These are phyloP conservation scores for Mucor lusitanicus DNA, from an alignment of 371 early-diverging fungal species.

Conservation along the genomic window DNA sequence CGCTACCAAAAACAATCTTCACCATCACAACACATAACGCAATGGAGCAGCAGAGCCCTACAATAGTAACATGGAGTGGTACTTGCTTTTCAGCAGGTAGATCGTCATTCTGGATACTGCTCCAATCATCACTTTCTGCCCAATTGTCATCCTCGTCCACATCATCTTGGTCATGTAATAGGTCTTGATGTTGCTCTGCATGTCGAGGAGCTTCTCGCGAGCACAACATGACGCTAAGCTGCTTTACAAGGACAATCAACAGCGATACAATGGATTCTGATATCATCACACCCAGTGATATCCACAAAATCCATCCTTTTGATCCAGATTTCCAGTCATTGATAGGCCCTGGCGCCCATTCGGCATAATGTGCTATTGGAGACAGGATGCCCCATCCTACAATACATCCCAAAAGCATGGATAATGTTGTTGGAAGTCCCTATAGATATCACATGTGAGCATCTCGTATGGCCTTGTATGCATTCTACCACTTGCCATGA, in stretches of 20 bases:
- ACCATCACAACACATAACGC: slow-evolving; percentile 59
- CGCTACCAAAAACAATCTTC: slow-evolving; percentile 53
- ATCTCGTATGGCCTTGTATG: too few relatives aligned
- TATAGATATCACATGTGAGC: background rate
- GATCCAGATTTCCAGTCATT: slow-evolving; percentile 69
- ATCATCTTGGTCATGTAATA: background rate
- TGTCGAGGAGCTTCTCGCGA: background rate
- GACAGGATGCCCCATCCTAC: slow-evolving; percentile 80
- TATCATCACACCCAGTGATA: slow-evolving; percentile 78
- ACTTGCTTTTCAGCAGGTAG: slow-evolving; percentile 50
- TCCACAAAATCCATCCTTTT: slow-evolving; percentile 81
- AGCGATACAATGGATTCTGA: slow-evolving; percentile 70
- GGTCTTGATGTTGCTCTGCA: background rate
- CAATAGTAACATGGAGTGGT: slow-evolving; percentile 56
- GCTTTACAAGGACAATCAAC: slow-evolving; percentile 44
- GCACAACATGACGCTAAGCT: background rate
- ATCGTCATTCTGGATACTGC: slow-evolving; percentile 24
- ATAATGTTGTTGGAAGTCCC: slow-evolving; percentile 71
- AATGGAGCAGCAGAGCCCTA: slow-evolving; percentile 61
- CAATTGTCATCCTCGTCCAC: slow-evolving; percentile 11
- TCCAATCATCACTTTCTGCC: slow-evolving; percentile 5
- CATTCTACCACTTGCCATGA: slow-evolving; percentile 54
- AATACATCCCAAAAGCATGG: slow-evolving; percentile 74
- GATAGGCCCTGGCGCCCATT: slow-evolving; percentile 78
- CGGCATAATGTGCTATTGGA: slow-evolving; percentile 60